Evolutionary conservation across 2,329 filamentous ascomycete genomes (phyloP).

Genomic region (Laburnicola sp.): DNA sequence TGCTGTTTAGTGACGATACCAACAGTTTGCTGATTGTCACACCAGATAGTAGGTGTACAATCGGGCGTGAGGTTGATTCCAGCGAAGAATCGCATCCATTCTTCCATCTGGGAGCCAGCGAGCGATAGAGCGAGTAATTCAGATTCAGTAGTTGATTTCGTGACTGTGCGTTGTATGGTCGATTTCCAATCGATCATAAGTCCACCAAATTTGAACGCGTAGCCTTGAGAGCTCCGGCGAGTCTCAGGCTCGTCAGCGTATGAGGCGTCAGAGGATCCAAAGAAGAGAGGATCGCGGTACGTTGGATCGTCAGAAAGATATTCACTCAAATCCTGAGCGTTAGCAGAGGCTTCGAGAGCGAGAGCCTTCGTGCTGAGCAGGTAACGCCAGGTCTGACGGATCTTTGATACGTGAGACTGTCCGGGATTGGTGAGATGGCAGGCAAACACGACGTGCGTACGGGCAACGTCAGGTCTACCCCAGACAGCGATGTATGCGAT

Average conservation of each 20-base stretch:
- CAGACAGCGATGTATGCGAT: no score
- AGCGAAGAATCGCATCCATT: constrained; percentile 19
- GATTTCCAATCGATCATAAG: constrained; percentile 19
- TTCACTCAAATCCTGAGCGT: no score
- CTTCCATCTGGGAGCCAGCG: constrained; percentile 7
- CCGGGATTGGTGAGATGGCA: no score
- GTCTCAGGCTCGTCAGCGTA: constrained; percentile 20
- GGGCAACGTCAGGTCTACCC: no score
- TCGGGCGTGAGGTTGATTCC: constrained; percentile 12
- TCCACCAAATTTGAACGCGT: constrained; percentile 23
- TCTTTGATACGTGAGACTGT: no score
- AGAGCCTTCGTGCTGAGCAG: no score
- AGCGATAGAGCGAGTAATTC: constrained; percentile 17
- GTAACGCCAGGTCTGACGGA: no score
- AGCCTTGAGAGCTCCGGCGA: constrained; percentile 21
- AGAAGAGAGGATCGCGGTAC: no score
- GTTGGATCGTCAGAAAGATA: no score
- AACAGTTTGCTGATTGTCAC: constrained; percentile 17
- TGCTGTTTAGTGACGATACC: not conserved
- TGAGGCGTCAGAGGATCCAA: no score
- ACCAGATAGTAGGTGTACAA: constrained; percentile 6
- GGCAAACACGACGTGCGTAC: no score
- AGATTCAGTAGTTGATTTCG: constrained; percentile 24
- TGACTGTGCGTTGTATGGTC: constrained; percentile 12
- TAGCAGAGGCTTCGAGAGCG: no score